Percentiles rank a stretch among this genome's conserved stretches.
Evolutionary conservation across 768 basidiomycete genomes (phyloP).

Genomic region (Hygrocybe coccinea): DNA sequence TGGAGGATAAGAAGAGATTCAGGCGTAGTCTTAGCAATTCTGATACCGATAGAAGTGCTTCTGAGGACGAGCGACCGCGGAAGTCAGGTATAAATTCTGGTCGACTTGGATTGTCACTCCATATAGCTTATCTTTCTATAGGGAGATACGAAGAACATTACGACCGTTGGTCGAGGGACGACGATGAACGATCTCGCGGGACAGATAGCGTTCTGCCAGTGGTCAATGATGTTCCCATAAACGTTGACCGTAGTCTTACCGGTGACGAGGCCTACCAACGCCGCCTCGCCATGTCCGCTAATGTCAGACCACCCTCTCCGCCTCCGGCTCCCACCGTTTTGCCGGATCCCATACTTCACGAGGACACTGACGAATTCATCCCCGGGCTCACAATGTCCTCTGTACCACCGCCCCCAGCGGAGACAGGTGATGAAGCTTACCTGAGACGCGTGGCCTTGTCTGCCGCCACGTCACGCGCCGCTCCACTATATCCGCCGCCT

Average conservation of each 20-base stretch:
- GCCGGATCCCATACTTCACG: constrained; percentile 16
- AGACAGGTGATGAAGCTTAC: constrained; percentile 68
- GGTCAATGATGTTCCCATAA: constrained; percentile 30
- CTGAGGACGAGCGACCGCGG: constrained; percentile 62
- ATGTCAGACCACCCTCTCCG: constrained; percentile 19
- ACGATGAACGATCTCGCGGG: constrained; percentile 38
- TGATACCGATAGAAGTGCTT: constrained; percentile 57
- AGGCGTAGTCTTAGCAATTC: constrained; percentile 58
- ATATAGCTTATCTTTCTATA: constrained; percentile 17
- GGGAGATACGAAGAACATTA: constrained; percentile 48
- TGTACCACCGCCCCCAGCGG: constrained; percentile 22
- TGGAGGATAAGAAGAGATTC: constrained; percentile 53
- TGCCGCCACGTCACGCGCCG: constrained; percentile 23
- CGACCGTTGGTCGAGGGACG: constrained; percentile 52
- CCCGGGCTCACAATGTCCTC: constrained; percentile 13
- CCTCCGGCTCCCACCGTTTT: constrained; percentile 12
- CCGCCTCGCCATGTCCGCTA: constrained; percentile 62
- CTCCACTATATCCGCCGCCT: constrained; percentile 21
- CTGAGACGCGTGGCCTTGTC: constrained; percentile 58
- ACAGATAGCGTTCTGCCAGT: constrained; percentile 23
- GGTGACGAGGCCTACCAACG: constrained; percentile 81
- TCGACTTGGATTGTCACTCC: not conserved
- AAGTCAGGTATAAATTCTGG: constrained; percentile 53
- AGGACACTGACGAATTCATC: constrained; percentile 21
- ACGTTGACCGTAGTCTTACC: constrained; percentile 45